Base-by-base conservation (phyloP, 345 rosid genomes). In the Rhizophora apiculata region DNA sequence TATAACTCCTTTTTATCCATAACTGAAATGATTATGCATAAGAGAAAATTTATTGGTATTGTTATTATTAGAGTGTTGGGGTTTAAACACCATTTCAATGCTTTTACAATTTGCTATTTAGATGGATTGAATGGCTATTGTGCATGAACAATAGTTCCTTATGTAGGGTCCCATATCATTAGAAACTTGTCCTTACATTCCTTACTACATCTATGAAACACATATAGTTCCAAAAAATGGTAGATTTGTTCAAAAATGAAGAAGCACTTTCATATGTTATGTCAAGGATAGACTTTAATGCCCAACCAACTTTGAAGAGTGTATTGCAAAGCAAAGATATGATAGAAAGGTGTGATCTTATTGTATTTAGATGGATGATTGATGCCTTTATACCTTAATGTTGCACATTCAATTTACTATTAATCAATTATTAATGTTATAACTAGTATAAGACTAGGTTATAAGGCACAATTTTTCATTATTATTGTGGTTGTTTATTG, bases 81-180 rank as follows among this genome's bases (percentile, higher is more conserved):
- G 37, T 53, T 46, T 63, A 68, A 49, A 19, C 52, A 39, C 32
- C 8, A 20, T 22, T 39, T 55, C 64, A 21, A 54, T 64, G 68
- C 48, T 37, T 69, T 48, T 39, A 39, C 15, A 0, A 10, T 39
- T 39, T 10, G 46, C 46, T 39, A 10, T 24, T 24, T 24, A 24
- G 24, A 24, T 24, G 1, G 24, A 24, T 24, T 24, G 24, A 24
- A 24, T 10, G 46, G 46, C 46, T 39, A 3, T 39, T 10, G 46
- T 39, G 46, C 46, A 39, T 4, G 16, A 39, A 11, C 39, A 36
- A 36, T 36, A 8, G 10, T 36, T 36, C 39, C 10, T 9, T 1
- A 7, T 39, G 15, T 15, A 9, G 46, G 46, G 15, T 10, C 46
- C 46, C 15, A 39, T 2, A 39, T 8, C 15, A 39, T 9, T 3